Evolutionary conservation across 495 filamentous ascomycete species (phyloP).

Genomic region (Penicillium soppii): DNA sequence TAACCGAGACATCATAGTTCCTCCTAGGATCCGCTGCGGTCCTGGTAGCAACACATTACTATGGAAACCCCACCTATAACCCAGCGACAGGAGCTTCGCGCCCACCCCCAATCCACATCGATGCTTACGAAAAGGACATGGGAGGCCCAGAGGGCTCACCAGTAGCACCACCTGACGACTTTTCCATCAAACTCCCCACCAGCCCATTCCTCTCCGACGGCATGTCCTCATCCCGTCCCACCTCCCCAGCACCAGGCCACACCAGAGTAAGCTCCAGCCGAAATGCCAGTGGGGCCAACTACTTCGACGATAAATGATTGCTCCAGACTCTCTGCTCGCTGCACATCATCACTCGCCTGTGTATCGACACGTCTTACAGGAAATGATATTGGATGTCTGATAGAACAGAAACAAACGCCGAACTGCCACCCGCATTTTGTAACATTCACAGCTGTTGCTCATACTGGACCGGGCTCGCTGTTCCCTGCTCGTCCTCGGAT

Average conservation of each 20-base stretch:
- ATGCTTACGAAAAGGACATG: slow-evolving; percentile 66
- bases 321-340: neutral
- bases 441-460: slow-evolving; percentile 3
- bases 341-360: neutral
- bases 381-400: slow-evolving; percentile 22
- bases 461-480: slow-evolving; percentile 4
- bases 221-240: slow-evolving; percentile 64
- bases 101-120: slow-evolving; percentile 75
- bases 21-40: slow-evolving; percentile 75
- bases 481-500: neutral
- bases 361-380: slow-evolving; percentile 5
- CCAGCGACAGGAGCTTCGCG: slow-evolving; percentile 44
- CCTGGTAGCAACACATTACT: slow-evolving; percentile 78
- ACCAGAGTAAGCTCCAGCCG: slow-evolving; percentile 43
- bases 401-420: slow-evolving; percentile 10
- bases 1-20: slow-evolving; percentile 59
- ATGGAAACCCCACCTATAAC: slow-evolving; percentile 52
- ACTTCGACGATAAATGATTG: slow-evolving; percentile 34
- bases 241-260: slow-evolving; percentile 57
- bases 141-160: slow-evolving; percentile 51
- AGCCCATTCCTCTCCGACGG: slow-evolving; percentile 53
- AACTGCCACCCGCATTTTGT: neutral
- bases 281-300: slow-evolving; percentile 26
- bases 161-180: slow-evolving; percentile 39
- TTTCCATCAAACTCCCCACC: slow-evolving; percentile 51